Evolutionary conservation across 345 rosid species (phyloP), one percentile per base, ranked within the genome.

Genomic region (Excoecaria cochinchinensis): DNA sequence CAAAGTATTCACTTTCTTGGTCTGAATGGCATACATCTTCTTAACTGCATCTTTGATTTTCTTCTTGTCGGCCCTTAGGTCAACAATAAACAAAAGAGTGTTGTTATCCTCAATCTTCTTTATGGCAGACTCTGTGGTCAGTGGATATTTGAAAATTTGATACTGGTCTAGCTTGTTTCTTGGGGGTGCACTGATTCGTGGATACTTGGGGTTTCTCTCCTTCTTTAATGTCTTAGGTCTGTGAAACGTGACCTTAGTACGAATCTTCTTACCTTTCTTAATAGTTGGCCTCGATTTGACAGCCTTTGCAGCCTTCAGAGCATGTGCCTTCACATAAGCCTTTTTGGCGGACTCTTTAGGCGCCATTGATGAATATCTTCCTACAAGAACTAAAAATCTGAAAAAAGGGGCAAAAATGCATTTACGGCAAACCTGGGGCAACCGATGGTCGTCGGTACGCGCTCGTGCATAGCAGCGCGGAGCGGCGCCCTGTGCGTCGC

Each of bases 51-150:
- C 94, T 77, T 95, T 93, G 13, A 93, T 95, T 85, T 89, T 93
- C 87, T 93, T 91, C 83, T 93, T 91, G 81, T 91, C 94, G 0
- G 99, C 95, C 74, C 94, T 91, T 44, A 95, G 87, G 90, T 93
- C 98, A 44, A 95, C 99, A 67, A 95, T 95, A 84, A 95, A 95
- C 19, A 92, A 95, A 75, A 92, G 86, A n/a, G 98, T 92, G 80
- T 95, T 95, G 86, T 95, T 92, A 74, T 92, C 99, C 62, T 95
- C 99, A 65, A 92, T 95, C 86, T 92, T 92, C 83, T 93, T 95
- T 98, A 91, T 95, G 0, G 98, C 98, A 9, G 94, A 88, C 77
- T 95, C 99, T 0, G 99, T 95, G 10, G 98, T 95, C 77, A 95
- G 88, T n/a, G 98, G 98, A 72, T 83, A 95, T 84, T 93, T 91